These are phyloP conservation scores for Ophiosphaerella herpotricha DNA, from an alignment of 2,329 filamentous ascomycete genomes.

Conservation along the genomic window DNA sequence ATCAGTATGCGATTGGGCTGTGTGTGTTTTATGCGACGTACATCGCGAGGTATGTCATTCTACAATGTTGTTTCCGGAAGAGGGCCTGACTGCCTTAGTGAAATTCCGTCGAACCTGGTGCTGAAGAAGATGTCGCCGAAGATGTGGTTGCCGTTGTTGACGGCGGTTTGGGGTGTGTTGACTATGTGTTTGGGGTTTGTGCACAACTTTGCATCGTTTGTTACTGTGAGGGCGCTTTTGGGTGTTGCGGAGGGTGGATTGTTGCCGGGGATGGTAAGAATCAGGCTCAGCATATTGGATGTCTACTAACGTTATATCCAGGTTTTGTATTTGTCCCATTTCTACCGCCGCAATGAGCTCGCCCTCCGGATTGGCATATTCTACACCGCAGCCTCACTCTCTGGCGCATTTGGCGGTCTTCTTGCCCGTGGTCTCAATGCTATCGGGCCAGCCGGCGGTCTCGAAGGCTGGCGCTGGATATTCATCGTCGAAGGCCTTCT, in stretches of 20 bases:
- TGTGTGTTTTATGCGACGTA: constrained; percentile 70
- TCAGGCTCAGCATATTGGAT: neutral
- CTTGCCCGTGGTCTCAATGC: constrained; percentile 64
- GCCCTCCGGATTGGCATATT: constrained; percentile 69
- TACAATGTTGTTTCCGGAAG: neutral
- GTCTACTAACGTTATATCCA: constrained; percentile 2
- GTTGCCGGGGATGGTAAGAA: constrained; percentile 64
- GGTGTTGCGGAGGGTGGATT: constrained; percentile 68
- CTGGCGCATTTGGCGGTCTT: constrained; percentile 67
- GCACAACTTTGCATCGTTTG: constrained; percentile 60
- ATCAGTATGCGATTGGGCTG: constrained; percentile 68
- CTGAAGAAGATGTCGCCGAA: constrained; percentile 65
- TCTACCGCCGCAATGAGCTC: constrained; percentile 65
- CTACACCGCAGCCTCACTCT: constrained; percentile 69
- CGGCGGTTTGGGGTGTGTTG: constrained; percentile 62
- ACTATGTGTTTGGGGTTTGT: constrained; percentile 64
- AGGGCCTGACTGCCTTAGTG: constrained; percentile 46
- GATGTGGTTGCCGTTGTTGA: constrained; percentile 64
- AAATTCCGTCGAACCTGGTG: constrained; percentile 67
- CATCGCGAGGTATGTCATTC: constrained; percentile 56
- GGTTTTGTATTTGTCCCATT: constrained; percentile 64
- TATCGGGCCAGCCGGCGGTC: constrained; percentile 60
- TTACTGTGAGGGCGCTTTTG: constrained; percentile 64
- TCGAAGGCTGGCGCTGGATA: constrained; percentile 66
- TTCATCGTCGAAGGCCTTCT: constrained; percentile 63